Conservation (phyloP, 768 basidiomycete species). For the Termitomyces sp. region DNA sequence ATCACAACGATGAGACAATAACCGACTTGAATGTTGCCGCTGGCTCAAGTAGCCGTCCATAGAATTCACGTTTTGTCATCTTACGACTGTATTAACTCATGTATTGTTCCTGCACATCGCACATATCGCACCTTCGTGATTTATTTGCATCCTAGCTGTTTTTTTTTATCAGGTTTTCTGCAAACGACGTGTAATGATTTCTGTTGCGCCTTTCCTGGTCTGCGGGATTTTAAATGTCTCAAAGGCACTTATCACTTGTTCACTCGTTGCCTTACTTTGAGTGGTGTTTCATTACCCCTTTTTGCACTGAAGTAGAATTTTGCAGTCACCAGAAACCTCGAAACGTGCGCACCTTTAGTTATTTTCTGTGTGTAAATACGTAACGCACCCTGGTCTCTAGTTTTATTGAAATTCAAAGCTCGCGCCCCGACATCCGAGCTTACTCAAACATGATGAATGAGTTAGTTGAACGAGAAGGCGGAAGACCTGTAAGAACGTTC, state of each 20-base stretch:
- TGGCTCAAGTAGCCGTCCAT: constrained; percentile 12
- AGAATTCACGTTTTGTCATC: not conserved
- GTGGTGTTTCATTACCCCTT: not conserved
- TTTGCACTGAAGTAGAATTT: not conserved
- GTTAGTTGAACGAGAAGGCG: not conserved
- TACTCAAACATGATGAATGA: not conserved
- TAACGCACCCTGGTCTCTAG: not conserved
- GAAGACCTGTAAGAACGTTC: not conserved
- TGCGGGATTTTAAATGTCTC: not conserved
- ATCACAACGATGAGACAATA: constrained; percentile 4
- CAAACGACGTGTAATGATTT: constrained; percentile 2
- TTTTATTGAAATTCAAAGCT: not conserved
- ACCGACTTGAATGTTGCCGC: constrained; percentile 10
- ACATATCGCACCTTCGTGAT: not conserved
- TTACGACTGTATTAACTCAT: not conserved
- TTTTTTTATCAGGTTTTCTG: not conserved
- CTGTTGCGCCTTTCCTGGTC: not conserved
- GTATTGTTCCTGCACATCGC: not conserved
- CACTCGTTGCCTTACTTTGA: not conserved
- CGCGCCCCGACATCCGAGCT: not conserved
- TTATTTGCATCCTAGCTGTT: not conserved
- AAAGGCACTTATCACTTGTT: not conserved
- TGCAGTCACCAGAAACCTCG: too few species aligned
- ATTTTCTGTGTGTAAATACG: not conserved
- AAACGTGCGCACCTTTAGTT: not conserved